phyloP scores from a whole-genome alignment of 495 filamentous ascomycete genomes.

The Neurospora terricola region DNA sequence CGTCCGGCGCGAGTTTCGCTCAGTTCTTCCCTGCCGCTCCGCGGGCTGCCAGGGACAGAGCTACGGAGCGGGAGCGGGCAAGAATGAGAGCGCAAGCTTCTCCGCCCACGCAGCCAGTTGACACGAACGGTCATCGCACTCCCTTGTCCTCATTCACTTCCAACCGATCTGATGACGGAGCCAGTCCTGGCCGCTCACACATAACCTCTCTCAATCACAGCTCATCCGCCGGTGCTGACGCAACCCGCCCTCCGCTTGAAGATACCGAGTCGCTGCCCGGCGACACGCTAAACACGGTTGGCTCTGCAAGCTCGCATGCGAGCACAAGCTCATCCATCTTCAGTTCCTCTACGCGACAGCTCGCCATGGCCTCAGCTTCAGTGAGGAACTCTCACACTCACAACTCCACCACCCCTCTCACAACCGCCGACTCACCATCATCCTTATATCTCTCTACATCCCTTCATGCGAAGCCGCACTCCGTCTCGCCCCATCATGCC shows the following conservation, averaged over 20 bases:
- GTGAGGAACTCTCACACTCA: constrained; percentile 40
- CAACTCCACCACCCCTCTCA: constrained; percentile 57
- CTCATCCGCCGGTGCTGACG: constrained; percentile 28
- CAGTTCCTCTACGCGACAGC: constrained; percentile 39
- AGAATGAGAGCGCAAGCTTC: constrained; percentile 26
- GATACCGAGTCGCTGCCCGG: constrained; percentile 49
- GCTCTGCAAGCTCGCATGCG: constrained; percentile 55
- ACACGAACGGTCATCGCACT: constrained; percentile 14
- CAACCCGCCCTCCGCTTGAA: constrained; percentile 34
- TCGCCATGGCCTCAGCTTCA: constrained; percentile 40
- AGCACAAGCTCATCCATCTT: constrained; percentile 58
- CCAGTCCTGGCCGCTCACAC: constrained; percentile 8
- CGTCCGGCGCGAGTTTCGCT: constrained; percentile 68
- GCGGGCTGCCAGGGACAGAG: constrained; percentile 44
- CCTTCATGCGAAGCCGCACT: constrained; percentile 25
- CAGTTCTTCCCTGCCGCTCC: constrained; percentile 87
- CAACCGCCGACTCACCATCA: constrained; percentile 66
- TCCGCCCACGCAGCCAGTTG: constrained; percentile 14
- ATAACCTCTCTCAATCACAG: constrained; percentile 4
- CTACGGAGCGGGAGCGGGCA: constrained; percentile 42
- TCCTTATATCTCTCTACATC: constrained; percentile 39
- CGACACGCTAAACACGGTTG: constrained; percentile 53
- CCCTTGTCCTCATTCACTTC: constrained; percentile 6
- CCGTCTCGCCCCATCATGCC: constrained; percentile 22
- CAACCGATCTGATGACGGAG: constrained; percentile 8